phyloP scores from a whole-genome alignment of 2,329 filamentous ascomycete genomes.

The Fusarium udum region DNA sequence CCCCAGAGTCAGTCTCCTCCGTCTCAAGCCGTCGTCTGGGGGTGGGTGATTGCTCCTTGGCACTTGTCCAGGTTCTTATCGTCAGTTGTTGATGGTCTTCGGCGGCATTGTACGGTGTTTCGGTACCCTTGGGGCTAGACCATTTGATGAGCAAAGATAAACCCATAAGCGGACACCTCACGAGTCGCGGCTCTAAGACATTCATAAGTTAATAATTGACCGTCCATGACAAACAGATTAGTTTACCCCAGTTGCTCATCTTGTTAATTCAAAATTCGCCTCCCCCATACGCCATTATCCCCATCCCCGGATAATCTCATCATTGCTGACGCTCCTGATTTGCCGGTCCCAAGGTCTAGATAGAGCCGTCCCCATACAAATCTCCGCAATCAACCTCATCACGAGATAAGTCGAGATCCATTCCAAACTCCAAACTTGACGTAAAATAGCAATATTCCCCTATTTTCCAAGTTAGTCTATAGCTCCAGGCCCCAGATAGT shows the following conservation, averaged over 20 bases:
- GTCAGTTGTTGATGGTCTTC: slow-evolving; percentile 17
- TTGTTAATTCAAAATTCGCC: slow-evolving; percentile 26
- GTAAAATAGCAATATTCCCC: background rate
- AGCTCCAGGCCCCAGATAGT: slow-evolving; percentile 10
- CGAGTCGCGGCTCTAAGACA: slow-evolving; percentile 26
- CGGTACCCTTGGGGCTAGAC: slow-evolving; percentile 30
- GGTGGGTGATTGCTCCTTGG: slow-evolving; percentile 11
- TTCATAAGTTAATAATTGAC: background rate
- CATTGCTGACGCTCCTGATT: slow-evolving; percentile 22
- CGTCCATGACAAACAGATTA: slow-evolving; percentile 11
- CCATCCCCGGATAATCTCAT: slow-evolving; percentile 36
- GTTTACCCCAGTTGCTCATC: slow-evolving; percentile 7
- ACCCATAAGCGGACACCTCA: slow-evolving; percentile 18
- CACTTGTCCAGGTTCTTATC: slow-evolving; percentile 35
- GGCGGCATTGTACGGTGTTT: slow-evolving; percentile 6
- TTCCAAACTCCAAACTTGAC: slow-evolving; percentile 12
- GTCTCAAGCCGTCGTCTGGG: slow-evolving; percentile 29
- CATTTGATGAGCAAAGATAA: slow-evolving; percentile 25
- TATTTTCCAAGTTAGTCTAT: background rate
- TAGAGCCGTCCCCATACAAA: slow-evolving; percentile 19
- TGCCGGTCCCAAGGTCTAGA: slow-evolving; percentile 14
- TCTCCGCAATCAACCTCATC: slow-evolving; percentile 34
- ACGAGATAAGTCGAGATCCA: slow-evolving; percentile 32
- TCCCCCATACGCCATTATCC: slow-evolving; percentile 31
- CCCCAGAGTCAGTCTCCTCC: slow-evolving; percentile 36